A percentile compares a stretch with the other conserved stretches of the same genome.
Evolutionary conservation across 352 stramenopile species (phyloP).

Genomic region (Thraustochytrium striatum): DNA sequence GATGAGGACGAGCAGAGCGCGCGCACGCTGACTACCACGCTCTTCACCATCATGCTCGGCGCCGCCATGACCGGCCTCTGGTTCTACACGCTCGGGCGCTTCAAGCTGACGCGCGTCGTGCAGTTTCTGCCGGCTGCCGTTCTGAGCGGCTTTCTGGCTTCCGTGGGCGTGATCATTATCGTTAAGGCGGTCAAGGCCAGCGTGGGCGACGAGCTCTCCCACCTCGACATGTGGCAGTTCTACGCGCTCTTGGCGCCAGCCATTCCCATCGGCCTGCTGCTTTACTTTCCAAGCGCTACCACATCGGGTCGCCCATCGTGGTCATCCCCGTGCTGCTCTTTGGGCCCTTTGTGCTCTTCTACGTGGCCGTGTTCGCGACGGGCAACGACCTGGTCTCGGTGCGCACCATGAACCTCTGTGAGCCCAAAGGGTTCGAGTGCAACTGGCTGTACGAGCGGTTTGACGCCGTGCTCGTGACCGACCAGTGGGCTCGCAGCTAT

Average conservation of each 20-base stretch:
- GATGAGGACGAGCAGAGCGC: background rate
- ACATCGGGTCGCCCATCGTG: conserved; percentile 39
- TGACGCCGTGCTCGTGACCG: conserved; percentile 23
- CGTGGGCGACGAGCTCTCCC: conserved; percentile 41
- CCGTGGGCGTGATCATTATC: conserved; percentile 44
- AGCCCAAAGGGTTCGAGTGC: background rate
- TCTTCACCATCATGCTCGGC: conserved; percentile 43
- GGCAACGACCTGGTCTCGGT: conserved; percentile 32
- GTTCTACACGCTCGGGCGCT: conserved; percentile 39
- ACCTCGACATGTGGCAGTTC: conserved; percentile 44
- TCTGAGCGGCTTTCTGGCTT: conserved; percentile 40
- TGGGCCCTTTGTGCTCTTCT: conserved; percentile 40
- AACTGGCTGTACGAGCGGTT: conserved; percentile 43
- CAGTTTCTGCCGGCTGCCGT: conserved; percentile 45
- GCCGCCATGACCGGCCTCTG: background rate
- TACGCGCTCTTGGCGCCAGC: conserved; percentile 32
- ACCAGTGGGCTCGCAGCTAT: conserved; percentile 43
- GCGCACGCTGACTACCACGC: conserved; percentile 27
- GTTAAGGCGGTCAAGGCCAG: conserved; percentile 41
- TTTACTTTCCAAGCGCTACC: conserved; percentile 44
- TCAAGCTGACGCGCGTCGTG: conserved; percentile 33
- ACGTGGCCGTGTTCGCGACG: conserved; percentile 28
- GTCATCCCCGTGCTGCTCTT: conserved; percentile 19
- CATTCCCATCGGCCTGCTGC: conserved; percentile 24
- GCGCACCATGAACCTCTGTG: conserved; percentile 25